Evolutionary conservation across 495 filamentous ascomycete genomes (phyloP), one percentile per base, ranked within the genome.

Genomic region (Trypethelium eluteriae): DNA sequence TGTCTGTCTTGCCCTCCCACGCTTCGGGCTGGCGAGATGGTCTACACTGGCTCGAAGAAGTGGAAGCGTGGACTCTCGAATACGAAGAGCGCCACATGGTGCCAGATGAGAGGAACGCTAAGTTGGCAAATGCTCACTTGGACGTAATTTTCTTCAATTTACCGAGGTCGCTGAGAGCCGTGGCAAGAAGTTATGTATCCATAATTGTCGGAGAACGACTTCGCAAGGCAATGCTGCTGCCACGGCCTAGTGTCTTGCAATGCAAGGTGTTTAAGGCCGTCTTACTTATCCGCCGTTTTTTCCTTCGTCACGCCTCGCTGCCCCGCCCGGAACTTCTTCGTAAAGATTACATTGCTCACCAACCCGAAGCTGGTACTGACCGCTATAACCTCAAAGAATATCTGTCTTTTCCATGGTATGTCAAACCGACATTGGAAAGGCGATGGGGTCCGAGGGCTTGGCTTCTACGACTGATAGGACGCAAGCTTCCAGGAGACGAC

Each of bases 11-110:
- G 12, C 38, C 66, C 9, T 63, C 57, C 5, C 25, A 34, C 11
- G 46, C 44, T 3, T 18, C 18, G 2, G 66, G 66, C 11, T 64
- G 66, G 62, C 9, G n/a, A 49, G 62, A 67, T 38, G 61, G 66
- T 10, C 25, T 67, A 38, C 49, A 53, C 11, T 14, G 12, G 49
- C 11, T 53, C 11, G 18, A 16, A 53, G 12, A 14, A 53, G 18
- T 53, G 5, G 49, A 53, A 53, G 49, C 11, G 18, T 53, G 12
- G 49, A 53, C 11, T 14, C 18, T 53, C 49, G 49, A 9, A 16
- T 16, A 53, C 49, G 18, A 53, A 46, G 41, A 46, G 25, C 14
- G 35, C 10, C 11, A 65, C 14, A 65, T 18, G 49, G 49, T 53
- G 25, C 49, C 49, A 18, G 49, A 53, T 18, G 49, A 53, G 49